Evolutionary conservation across 1,284 basidiomycete genomes (phyloP).

Genomic region (Cutaneotrichosporon sp.): DNA sequence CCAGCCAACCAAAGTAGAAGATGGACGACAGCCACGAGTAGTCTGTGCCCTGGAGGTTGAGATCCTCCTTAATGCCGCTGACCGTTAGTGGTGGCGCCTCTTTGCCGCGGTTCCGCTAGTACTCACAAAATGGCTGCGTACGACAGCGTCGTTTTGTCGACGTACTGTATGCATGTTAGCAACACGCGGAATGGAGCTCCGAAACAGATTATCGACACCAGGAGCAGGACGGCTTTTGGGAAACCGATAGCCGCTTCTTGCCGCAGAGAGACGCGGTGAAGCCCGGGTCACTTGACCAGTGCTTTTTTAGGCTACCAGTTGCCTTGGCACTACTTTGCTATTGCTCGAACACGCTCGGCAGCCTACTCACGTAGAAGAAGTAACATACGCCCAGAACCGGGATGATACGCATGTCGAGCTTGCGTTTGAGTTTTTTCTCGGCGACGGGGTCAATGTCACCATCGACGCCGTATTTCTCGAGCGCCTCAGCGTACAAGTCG

Average conservation of each 20-base stretch:
- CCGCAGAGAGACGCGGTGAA: background rate
- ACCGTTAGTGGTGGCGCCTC: background rate
- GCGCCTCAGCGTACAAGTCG: slow-evolving; percentile 40
- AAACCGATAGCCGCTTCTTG: no score
- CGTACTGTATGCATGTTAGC: slow-evolving; percentile 20
- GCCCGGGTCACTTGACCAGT: background rate
- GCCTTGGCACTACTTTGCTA: background rate
- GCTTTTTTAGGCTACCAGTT: background rate
- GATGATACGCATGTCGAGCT: slow-evolving; percentile 36
- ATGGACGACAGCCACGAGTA: slow-evolving; percentile 47
- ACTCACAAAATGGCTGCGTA: slow-evolving; percentile 43
- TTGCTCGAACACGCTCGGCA: no score
- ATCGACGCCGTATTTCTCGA: slow-evolving; percentile 37
- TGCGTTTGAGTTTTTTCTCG: slow-evolving; percentile 40
- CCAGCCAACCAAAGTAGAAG: slow-evolving; percentile 53
- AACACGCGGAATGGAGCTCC: background rate
- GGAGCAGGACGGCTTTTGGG: no score
- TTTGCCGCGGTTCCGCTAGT: background rate
- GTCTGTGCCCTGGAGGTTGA: slow-evolving; percentile 34
- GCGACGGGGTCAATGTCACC: slow-evolving; percentile 33
- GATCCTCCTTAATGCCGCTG: slow-evolving; percentile 37
- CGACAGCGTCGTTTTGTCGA: slow-evolving; percentile 41
- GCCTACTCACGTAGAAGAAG: slow-evolving; percentile 32
- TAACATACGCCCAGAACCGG: slow-evolving; percentile 40
- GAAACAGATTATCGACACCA: no score